A percentile compares a stretch with the other conserved stretches of the same genome.
Conservation (phyloP, 2,329 filamentous ascomycete genomes). For the Scleromitrula shiraiana region DNA sequence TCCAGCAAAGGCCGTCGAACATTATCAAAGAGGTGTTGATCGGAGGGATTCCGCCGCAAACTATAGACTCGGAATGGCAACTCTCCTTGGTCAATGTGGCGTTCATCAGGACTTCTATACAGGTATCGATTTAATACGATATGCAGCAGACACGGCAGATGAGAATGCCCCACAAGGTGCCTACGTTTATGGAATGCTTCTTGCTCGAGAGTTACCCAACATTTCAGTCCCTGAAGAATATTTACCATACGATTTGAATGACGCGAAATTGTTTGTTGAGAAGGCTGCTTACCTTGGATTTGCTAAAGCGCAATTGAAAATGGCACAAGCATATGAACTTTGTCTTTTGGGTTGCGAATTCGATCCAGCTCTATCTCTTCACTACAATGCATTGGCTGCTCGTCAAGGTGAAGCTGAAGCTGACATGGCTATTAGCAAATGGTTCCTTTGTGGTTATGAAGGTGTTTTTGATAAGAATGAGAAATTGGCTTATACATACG, state of each 20-base stretch:
- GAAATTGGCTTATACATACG: constrained; percentile 84
- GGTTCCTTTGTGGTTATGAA: constrained; percentile 95
- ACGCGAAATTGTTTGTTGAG: constrained; percentile 81
- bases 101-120: constrained; percentile 71
- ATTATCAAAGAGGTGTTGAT: constrained; percentile 77
- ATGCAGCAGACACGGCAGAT: constrained; percentile 79
- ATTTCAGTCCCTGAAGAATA: constrained; percentile 68
- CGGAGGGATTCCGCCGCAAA: constrained; percentile 80
- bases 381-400: constrained; percentile 91
- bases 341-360: constrained; percentile 93
- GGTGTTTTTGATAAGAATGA: constrained; percentile 93
- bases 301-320: constrained; percentile 91
- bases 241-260: constrained; percentile 62
- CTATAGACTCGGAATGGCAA: constrained; percentile 94
- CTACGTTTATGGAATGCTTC: constrained; percentile 91
- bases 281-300: constrained; percentile 95
- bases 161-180: constrained; percentile 96
- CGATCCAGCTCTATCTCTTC: constrained; percentile 81
- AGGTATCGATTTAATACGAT: constrained; percentile 75
- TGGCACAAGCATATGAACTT: constrained; percentile 92
- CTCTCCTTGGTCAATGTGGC: constrained; percentile 84
- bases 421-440: constrained; percentile 93
- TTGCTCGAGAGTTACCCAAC: constrained; percentile 84
- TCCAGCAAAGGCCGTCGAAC: constrained; percentile 78
- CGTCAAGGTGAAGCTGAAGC: constrained; percentile 90